Evolutionary conservation across 176 grass and related monocot genomes (phyloP), one percentile per base, ranked within the genome.

Genomic region (Miscanthus lutarioriparius): DNA sequence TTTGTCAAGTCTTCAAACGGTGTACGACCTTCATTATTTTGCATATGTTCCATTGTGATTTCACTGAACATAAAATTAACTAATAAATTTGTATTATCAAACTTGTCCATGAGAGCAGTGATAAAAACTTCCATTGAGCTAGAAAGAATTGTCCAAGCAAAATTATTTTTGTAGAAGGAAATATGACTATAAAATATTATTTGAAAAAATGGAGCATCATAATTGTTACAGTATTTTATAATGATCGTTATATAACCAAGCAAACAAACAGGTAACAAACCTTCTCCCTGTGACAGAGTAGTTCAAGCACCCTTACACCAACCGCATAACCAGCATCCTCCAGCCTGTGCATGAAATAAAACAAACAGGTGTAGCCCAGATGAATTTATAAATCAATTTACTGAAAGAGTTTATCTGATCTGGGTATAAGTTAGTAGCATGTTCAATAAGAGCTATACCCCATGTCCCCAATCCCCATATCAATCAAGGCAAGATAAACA

Each of bases 301-400:
- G 91, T 87, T 98, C 96, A 75, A 98, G 93, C 74, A 95, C 91
- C 93, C 96, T 95, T 67, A 89, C 91, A 82, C 96, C 96, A 74
- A 98, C 89, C 87, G 93, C 91, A 91, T 95, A 98, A 63, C 96
- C 96, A 78, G 96, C 93, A 87, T 98, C 93, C 87, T 98, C 96
- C 67, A 93, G 91, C 87, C 92, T 98, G 76, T 37, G 70, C 25
- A 26, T 74, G 82, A 69, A 78, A 74, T 27, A 79, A 38, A 69
- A 81, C 76, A 76, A 86, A 40, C 3, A 82, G 7, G 76, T 82
- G 64, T 83, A 25, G 9, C 47, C 22, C 20, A 28, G 67, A 71
- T 40, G 48, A 40, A 58, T 58, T 41, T 41, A 58, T 71, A 71
- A 39, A 27, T 40, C 15, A 6, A 71, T 39, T 14, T 27, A 54